Base-by-base conservation (phyloP, 192 early-diverging fungal genomes). In the Backusella luteola region DNA sequence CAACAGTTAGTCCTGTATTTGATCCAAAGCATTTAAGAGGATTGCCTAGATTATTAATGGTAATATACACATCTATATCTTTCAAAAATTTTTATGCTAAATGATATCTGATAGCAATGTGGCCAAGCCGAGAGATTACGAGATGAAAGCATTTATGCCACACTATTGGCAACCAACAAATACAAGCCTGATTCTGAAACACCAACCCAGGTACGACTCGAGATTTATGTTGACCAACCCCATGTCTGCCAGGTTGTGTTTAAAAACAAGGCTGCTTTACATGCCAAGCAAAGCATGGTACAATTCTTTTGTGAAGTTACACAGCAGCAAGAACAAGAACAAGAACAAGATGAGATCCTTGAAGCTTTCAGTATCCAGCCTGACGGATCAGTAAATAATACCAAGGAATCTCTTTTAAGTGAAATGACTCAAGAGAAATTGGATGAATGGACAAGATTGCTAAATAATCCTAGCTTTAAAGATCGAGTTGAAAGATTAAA, bases 71-170 rank as follows among this genome's bases (percentile, higher is more conserved):
- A 29, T 39, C 3, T 21, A 7, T 63, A 21, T 26, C 3, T 26
- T 63, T 12, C 6, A 21, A 6, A 29, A 29, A 12, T 0, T 29
- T 11, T 56, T 63, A 12, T 29, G 0, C 7, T 23, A 59, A 59
- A 26, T 11, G 11, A 59, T 44, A 12, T 52, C 42, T 29, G 3
- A 49, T 52, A 86, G 85, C 83, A 85, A 73, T 71, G 76, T 7
- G 88, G 88, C 1, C 73, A 80, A 42, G 83, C 76, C 0, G 86
- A 89, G 49, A 69, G 83, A 63, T 63, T 87, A 8, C 73, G 84
- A 19, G 88, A 89, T 69, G 88, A 89, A 67, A 34, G 71, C n/a
- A 81, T 89, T 75, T 85, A 84, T 34, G 80, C 84, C 67, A 77
- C 79, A n/a, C 66, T 77, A 56, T 82, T 82, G 69, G 84, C 80